phyloP scores from a whole-genome alignment of 345 rosid species.

The Gossypium arboreum region DNA sequence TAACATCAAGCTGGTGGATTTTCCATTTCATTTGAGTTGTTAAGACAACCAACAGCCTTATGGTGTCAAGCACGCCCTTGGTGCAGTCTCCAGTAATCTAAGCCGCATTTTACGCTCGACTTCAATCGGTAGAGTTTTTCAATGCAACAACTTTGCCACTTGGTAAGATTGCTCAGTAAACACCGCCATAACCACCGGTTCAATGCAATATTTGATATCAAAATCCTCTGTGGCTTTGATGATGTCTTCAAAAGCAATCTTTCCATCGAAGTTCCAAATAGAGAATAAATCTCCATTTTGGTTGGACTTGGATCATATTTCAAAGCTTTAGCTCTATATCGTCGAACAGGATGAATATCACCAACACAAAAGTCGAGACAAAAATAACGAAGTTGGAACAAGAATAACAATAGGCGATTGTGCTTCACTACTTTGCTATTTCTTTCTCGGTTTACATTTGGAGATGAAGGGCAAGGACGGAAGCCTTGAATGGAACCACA shows the following conservation, averaged over 20 bases:
- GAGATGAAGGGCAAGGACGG: background rate
- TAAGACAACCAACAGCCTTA: no score
- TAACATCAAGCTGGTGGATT: no score
- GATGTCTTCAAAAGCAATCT: constrained; percentile 13
- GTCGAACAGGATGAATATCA: background rate
- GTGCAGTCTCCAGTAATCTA: no score
- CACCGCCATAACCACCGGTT: constrained; percentile 11
- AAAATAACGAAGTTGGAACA: no score
- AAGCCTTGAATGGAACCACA: background rate
- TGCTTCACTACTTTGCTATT: no score
- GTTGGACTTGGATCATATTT: background rate
- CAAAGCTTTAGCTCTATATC: background rate
- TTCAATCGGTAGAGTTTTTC: constrained; percentile 14
- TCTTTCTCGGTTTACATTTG: no score
- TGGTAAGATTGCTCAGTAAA: constrained; percentile 7
- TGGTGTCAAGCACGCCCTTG: no score
- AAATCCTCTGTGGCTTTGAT: constrained; percentile 17
- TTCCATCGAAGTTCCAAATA: constrained; percentile 17
- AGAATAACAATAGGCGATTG: no score
- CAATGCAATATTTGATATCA: constrained; percentile 17
- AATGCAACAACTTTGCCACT: constrained; percentile 11
- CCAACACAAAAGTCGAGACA: background rate
- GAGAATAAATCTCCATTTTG: constrained; percentile 5
- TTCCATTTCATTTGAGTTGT: no score
- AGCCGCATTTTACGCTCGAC: no score